A percentile compares a stretch with the other conserved stretches of the same genome.
Evolutionary conservation across 2,329 filamentous ascomycete genomes (phyloP).

Genomic region (Metarhizium anisopliae): DNA sequence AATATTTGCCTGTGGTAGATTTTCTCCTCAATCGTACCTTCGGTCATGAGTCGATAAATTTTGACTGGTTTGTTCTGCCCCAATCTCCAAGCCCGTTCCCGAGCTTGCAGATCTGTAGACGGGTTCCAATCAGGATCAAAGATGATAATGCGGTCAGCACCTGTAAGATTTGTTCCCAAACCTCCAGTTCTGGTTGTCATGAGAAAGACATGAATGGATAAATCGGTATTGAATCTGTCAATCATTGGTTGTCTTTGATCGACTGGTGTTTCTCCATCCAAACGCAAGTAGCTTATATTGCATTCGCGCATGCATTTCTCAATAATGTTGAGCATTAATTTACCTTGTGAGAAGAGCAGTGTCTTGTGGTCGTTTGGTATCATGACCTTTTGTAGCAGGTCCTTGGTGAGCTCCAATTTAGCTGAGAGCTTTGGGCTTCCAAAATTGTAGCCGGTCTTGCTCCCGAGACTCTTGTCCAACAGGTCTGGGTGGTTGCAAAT

Average conservation of each 20-base stretch:
- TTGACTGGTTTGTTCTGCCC: conserved; percentile 93
- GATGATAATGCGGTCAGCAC: conserved; percentile 92
- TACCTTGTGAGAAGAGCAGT: conserved; percentile 83
- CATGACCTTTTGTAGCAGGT: conserved; percentile 73
- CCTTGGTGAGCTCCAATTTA: conserved; percentile 92
- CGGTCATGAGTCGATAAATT: conserved; percentile 96
- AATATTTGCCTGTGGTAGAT: conserved; percentile 98
- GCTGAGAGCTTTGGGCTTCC: conserved; percentile 73
- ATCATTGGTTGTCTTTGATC: conserved; percentile 83
- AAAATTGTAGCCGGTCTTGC: conserved; percentile 62
- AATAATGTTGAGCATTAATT: conserved; percentile 91
- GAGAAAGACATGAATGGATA: conserved; percentile 75
- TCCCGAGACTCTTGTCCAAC: conserved; percentile 48
- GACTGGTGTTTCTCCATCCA: conserved; percentile 90
- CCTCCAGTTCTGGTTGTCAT: conserved; percentile 94
- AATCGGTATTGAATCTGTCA: conserved; percentile 82
- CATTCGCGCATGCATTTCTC: conserved; percentile 69
- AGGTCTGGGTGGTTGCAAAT: conserved; percentile 97
- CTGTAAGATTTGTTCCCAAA: conserved; percentile 87
- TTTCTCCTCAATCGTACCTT: conserved; percentile 97
- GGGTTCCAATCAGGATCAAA: conserved; percentile 99
- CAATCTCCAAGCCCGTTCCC: conserved; percentile 89
- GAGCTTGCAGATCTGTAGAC: conserved; percentile 89
- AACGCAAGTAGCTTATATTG: conserved; percentile 69
- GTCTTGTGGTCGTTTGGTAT: conserved; percentile 87